A percentile compares a stretch with the other conserved stretches of the same genome.
Conservation (phyloP, 345 rosid species). For the Hibiscus syriacus region DNA sequence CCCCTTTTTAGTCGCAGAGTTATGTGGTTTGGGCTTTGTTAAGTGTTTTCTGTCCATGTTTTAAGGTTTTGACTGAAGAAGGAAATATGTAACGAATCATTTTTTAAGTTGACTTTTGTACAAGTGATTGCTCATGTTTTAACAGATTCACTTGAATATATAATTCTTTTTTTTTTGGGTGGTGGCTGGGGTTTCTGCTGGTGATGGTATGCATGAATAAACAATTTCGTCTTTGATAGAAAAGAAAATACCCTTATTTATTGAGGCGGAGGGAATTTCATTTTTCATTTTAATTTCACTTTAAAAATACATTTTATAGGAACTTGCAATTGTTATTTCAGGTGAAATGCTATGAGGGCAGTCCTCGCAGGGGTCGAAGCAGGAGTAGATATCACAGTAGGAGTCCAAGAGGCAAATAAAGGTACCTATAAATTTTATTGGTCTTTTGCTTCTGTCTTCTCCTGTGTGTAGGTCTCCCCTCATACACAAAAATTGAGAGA, state of each 20-base stretch:
- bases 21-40: too few species aligned
- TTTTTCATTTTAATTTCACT: background rate
- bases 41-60: too few species aligned
- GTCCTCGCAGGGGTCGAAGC: background rate
- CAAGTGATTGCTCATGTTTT: background rate
- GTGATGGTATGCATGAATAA: too few species aligned
- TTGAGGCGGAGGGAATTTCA: background rate
- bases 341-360: slow-evolving; percentile 6
- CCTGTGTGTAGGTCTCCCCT: too few species aligned
- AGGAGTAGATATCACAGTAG: slow-evolving; percentile 6
- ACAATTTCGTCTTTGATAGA: too few species aligned
- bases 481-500: background rate
- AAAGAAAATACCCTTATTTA: background rate
- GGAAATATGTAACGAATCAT: too few species aligned
- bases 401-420: slow-evolving; percentile 7
- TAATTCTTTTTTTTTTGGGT: background rate
- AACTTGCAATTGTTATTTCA: slow-evolving; percentile 2
- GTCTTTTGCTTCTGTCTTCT: background rate
- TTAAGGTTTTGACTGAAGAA: too few species aligned
- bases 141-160: background rate
- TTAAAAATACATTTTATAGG: background rate
- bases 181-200: too few species aligned
- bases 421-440: background rate
- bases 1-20: too few species aligned
- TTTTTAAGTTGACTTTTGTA: background rate